phyloP scores from a whole-genome alignment of 805 yeast genomes.

The Kuraishia piskuri region DNA sequence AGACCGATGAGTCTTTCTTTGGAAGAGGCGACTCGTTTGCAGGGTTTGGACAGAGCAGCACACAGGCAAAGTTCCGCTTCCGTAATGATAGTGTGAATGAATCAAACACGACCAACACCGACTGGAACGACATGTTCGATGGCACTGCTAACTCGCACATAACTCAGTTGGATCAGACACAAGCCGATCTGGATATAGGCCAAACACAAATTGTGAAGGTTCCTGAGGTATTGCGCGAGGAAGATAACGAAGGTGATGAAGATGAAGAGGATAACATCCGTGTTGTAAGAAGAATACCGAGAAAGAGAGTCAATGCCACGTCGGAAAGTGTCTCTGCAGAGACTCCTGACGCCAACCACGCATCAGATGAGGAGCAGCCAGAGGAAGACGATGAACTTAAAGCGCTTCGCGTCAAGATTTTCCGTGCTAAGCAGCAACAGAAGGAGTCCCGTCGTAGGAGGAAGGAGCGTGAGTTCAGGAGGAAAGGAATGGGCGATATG shows the following conservation, averaged over 20 bases:
- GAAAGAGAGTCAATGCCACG: conserved; percentile 3
- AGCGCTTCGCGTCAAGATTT: conserved; percentile 8
- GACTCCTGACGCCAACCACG: neutral
- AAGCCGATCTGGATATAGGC: neutral
- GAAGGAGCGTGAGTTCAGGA: conserved; percentile 43
- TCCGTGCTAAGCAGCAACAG: conserved; percentile 15
- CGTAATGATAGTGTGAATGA: neutral
- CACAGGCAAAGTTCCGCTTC: neutral
- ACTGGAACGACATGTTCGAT: neutral
- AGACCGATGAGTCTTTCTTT: neutral
- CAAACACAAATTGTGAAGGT: neutral
- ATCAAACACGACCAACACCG: neutral
- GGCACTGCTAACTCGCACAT: neutral
- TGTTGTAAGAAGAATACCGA: conserved; percentile 5
- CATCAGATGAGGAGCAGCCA: conserved; percentile 23
- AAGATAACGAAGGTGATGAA: conserved; percentile 16
- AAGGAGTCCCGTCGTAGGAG: conserved; percentile 16
- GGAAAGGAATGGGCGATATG: conserved; percentile 48
- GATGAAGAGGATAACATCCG: conserved; percentile 9
- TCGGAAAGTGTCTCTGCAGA: conserved; percentile 1
- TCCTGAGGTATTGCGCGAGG: neutral
- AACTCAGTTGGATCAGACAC: neutral
- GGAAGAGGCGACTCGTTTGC: neutral
- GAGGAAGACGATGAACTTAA: conserved; percentile 28
- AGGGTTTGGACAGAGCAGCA: neutral